These are phyloP conservation scores for Lactarius evosmus DNA, from an alignment of 768 basidiomycete genomes.

Conservation along the genomic window DNA sequence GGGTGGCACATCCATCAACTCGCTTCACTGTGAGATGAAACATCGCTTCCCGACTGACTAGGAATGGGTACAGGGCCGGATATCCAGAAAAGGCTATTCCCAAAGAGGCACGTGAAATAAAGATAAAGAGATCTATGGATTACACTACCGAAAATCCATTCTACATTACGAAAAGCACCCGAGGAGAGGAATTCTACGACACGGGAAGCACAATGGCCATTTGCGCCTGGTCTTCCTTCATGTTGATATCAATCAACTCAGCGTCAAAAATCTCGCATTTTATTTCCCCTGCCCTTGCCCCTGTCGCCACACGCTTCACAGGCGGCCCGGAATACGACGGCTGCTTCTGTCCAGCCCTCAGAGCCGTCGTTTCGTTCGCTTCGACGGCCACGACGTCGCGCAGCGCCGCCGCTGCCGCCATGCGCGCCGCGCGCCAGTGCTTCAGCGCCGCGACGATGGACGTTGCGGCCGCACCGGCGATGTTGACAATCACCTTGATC, in stretches of 20 bases:
- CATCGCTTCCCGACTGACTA: background rate
- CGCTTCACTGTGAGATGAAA: background rate
- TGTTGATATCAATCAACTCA: constrained; percentile 13
- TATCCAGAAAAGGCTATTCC: background rate
- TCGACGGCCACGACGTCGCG: background rate
- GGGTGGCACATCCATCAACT: too few species aligned
- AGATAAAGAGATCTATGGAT: background rate
- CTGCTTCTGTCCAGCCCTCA: background rate
- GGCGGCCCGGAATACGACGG: background rate
- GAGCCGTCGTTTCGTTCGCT: constrained; percentile 15
- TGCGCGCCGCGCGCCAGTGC: constrained; percentile 10
- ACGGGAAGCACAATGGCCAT: constrained; percentile 1
- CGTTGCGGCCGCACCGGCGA: constrained; percentile 12
- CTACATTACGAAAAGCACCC: background rate
- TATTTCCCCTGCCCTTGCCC: background rate
- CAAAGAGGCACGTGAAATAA: too few species aligned
- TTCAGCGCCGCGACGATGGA: constrained; percentile 18
- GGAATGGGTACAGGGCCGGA: background rate
- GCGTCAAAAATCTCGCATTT: constrained; percentile 8
- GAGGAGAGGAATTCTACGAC: background rate
- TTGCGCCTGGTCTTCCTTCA: constrained; percentile 15
- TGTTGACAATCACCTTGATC: constrained; percentile 23
- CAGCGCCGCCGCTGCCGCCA: background rate
- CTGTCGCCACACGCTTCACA: background rate
- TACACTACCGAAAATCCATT: background rate